Evolutionary conservation across 768 basidiomycete genomes (phyloP), one percentile per base, ranked within the genome.

Genomic region (Termitomyces sp.): DNA sequence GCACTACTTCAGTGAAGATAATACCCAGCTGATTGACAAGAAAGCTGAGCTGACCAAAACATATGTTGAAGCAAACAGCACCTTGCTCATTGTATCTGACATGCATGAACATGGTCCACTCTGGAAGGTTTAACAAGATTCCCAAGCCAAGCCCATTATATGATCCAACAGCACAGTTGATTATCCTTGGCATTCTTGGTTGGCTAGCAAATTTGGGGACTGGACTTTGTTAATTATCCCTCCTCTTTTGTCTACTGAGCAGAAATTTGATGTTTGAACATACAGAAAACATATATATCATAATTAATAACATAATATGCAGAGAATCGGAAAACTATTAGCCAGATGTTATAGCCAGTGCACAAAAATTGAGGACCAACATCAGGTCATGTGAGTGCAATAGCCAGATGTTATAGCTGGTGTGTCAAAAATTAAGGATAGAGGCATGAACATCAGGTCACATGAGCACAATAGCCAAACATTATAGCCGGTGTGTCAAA

Each of bases 251-350:
- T 36, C 49, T 36, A 18, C 22, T 6, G n/a, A 51, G 34, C 49
- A 51, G 49, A 51, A 51, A 51, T 51, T 15, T 34, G 49, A 51
- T 51, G 49, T 51, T 34, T 51, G 49, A 33, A 51, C 36, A 33
- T n/a, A n/a, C n/a, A n/a, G n/a, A n/a, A n/a, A n/a, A n/a, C n/a
- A n/a, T n/a, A n/a, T n/a, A n/a, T n/a, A n/a, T n/a, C n/a, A n/a
- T n/a, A n/a, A n/a, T n/a, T n/a, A n/a, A n/a, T n/a, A n/a, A n/a
- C n/a, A n/a, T n/a, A n/a, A n/a, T n/a, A n/a, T n/a, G n/a, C n/a
- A n/a, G n/a, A n/a, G n/a, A n/a, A n/a, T n/a, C n/a, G n/a, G n/a
- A n/a, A n/a, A n/a, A n/a, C n/a, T n/a, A n/a, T n/a, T n/a, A n/a
- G 49, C 49, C n/a, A n/a, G n/a, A n/a, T n/a, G n/a, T n/a, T n/a